Evolutionary conservation across 352 stramenopile genomes (phyloP).

Genomic region (Plasmopara viticola): DNA sequence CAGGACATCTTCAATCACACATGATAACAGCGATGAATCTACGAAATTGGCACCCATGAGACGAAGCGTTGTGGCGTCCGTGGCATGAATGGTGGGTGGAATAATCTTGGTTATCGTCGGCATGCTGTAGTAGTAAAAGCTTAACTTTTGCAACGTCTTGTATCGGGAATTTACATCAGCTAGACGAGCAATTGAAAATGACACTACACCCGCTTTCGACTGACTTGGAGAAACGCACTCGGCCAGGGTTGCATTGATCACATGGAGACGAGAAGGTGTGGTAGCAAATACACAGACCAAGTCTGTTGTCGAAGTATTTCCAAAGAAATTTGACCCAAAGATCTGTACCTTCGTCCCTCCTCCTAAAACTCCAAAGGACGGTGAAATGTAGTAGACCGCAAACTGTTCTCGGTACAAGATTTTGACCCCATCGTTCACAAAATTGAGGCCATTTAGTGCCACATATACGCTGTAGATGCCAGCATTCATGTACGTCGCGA

Average conservation of each 20-base stretch:
- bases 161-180: slow-evolving; percentile 1
- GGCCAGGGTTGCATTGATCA: slow-evolving; percentile 17
- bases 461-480: slow-evolving; percentile 41
- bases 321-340: slow-evolving; percentile 18
- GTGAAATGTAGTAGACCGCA: slow-evolving; percentile 27
- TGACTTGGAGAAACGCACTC: slow-evolving; percentile 22
- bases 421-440: slow-evolving; percentile 31
- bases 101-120: slow-evolving; percentile 13
- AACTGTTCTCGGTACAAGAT: slow-evolving; percentile 40
- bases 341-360: slow-evolving; percentile 38
- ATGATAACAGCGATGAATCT: slow-evolving; percentile 33
- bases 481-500: slow-evolving; percentile 21
- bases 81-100: slow-evolving; percentile 16
- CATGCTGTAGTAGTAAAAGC: slow-evolving; percentile 18
- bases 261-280: slow-evolving; percentile 8
- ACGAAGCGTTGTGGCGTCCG: slow-evolving; percentile 7
- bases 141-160: slow-evolving; percentile 1
- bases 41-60: slow-evolving; percentile 31
- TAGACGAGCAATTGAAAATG: slow-evolving; percentile 20
- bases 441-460: slow-evolving; percentile 39
- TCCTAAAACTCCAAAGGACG: slow-evolving; percentile 34
- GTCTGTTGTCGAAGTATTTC: slow-evolving; percentile 8
- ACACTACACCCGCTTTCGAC: slow-evolving; percentile 4
- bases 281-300: slow-evolving; percentile 34
- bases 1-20: slow-evolving; percentile 18